phyloP scores from a whole-genome alignment of 2,329 filamentous ascomycete species.

The Fusarium annulatum region DNA sequence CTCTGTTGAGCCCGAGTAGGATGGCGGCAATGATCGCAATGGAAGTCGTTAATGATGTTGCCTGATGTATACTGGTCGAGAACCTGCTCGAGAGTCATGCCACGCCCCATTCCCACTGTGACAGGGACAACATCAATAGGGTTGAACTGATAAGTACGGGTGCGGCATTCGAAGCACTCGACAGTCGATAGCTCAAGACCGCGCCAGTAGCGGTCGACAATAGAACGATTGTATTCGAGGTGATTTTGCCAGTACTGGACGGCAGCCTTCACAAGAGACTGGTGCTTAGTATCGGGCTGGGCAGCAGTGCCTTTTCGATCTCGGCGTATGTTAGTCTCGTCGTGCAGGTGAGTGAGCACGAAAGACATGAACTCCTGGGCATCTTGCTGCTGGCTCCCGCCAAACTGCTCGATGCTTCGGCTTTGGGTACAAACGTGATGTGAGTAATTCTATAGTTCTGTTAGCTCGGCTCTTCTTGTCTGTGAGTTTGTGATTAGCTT shows the following conservation, averaged over 20 bases:
- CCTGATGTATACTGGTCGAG: constrained; percentile 75
- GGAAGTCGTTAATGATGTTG: constrained; percentile 74
- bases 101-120: constrained; percentile 49
- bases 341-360: constrained; percentile 81
- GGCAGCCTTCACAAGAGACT: constrained; percentile 65
- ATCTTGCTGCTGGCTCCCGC: constrained; percentile 84
- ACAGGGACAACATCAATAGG: constrained; percentile 66
- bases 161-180: constrained; percentile 70
- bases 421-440: constrained; percentile 51
- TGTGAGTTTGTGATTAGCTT: constrained; percentile 42
- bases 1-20: constrained; percentile 75
- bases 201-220: constrained; percentile 83
- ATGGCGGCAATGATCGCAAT: constrained; percentile 79
- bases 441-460: constrained; percentile 64
- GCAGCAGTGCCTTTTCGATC: constrained; percentile 52
- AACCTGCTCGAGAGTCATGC: constrained; percentile 67
- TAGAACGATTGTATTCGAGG: constrained; percentile 75
- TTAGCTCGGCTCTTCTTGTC: constrained; percentile 37
- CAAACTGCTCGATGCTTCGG: constrained; percentile 63
- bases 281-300: constrained; percentile 49
- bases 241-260: constrained; percentile 80
- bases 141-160: constrained; percentile 58
- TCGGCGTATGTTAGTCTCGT: constrained; percentile 79
- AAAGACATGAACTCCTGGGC: constrained; percentile 91
- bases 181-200: constrained; percentile 79